Conservation (phyloP, 2,329 filamentous ascomycete genomes). For the Trichothecium roseum region DNA sequence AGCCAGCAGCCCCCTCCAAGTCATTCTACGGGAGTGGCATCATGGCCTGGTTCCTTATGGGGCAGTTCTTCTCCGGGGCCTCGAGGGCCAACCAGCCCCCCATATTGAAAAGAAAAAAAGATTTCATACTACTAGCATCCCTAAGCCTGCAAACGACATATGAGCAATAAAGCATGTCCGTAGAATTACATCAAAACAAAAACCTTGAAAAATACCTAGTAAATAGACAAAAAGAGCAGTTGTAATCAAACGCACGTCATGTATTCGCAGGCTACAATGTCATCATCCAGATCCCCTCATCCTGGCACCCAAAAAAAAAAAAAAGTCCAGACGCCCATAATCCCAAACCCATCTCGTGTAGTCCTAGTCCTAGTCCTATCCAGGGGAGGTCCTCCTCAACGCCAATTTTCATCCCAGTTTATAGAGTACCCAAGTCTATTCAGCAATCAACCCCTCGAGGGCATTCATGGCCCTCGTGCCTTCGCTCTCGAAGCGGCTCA, state of each 20-base stretch:
- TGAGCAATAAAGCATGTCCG: too few relatives aligned
- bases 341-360: not conserved
- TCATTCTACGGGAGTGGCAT: too few relatives aligned
- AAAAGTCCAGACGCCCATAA: not conserved
- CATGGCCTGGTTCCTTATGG: too few relatives aligned
- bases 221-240: not conserved
- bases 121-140: too few relatives aligned
- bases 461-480: conserved; percentile 67
- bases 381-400: not conserved
- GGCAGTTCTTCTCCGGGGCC: too few relatives aligned
- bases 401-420: not conserved
- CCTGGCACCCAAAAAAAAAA: not conserved
- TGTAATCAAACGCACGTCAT: not conserved
- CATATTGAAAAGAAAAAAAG: too few relatives aligned
- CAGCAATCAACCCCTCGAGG: conserved; percentile 61
- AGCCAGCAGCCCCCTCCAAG: too few relatives aligned
- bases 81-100: too few relatives aligned
- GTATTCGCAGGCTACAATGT: not conserved
- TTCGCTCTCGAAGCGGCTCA: conserved; percentile 74
- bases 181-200: too few relatives aligned
- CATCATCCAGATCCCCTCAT: too few relatives aligned
- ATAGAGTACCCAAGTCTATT: conserved; percentile 22
- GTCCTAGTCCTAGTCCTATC: not conserved
- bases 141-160: too few relatives aligned
- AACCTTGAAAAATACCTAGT: not conserved